These are phyloP conservation scores for Podospora appendiculata DNA, from an alignment of 495 filamentous ascomycete species.

Conservation along the genomic window DNA sequence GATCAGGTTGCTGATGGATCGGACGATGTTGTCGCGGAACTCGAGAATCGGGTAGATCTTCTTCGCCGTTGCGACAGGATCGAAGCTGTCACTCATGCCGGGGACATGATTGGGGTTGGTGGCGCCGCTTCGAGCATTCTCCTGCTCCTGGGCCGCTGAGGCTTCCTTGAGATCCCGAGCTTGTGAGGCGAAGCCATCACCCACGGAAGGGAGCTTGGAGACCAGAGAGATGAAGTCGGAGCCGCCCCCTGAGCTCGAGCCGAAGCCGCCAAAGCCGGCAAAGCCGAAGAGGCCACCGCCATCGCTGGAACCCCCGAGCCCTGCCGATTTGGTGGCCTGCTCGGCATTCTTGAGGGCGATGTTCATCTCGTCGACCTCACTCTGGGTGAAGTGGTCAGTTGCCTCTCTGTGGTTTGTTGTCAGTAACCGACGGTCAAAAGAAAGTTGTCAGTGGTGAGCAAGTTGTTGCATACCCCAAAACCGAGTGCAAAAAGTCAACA, in stretches of 20 bases:
- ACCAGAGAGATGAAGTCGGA: constrained; percentile 62
- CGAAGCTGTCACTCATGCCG: constrained; percentile 67
- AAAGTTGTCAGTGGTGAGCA: not conserved
- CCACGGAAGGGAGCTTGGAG: constrained; percentile 69
- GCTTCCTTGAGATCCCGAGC: constrained; percentile 66
- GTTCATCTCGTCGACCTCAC: constrained; percentile 87
- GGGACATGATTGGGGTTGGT: constrained; percentile 46
- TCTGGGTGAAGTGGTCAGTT: constrained; percentile 91
- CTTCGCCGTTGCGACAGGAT: constrained; percentile 69
- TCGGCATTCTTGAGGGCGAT: constrained; percentile 56
- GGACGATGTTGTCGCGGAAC: constrained; percentile 90
- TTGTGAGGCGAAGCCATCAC: constrained; percentile 62
- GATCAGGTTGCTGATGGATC: constrained; percentile 70
- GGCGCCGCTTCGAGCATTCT: constrained; percentile 35
- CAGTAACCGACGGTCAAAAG: not conserved
- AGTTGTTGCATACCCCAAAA: constrained; percentile 52
- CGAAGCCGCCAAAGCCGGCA: constrained; percentile 23
- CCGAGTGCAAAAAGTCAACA: constrained; percentile 93
- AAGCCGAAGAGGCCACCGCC: constrained; percentile 13
- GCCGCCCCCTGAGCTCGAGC: constrained; percentile 27
- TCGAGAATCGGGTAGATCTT: constrained; percentile 93
- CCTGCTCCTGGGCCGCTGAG: constrained; percentile 66
- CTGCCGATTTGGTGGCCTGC: constrained; percentile 12
- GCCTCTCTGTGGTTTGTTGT: constrained; percentile 49
- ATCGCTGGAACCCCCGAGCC: constrained; percentile 11